phyloP scores from a whole-genome alignment of 192 early-diverging fungal genomes.

The Entomortierella parvispora region DNA sequence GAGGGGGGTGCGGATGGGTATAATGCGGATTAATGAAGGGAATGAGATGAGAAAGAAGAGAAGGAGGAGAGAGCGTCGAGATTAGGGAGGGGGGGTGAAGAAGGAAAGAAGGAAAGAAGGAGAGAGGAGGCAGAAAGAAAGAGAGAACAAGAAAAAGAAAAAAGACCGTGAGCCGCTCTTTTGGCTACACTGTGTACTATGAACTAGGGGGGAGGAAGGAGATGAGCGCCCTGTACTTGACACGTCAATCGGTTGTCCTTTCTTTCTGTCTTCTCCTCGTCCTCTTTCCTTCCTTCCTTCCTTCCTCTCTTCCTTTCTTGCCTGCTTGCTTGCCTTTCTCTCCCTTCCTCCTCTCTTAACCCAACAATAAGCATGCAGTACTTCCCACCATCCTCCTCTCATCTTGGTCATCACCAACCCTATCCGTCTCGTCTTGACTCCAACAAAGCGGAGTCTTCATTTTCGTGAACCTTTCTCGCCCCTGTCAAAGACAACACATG shows the following conservation, averaged over 20 bases:
- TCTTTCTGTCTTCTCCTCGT: not conserved
- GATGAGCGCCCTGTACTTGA: not conserved
- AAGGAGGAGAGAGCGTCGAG: not conserved
- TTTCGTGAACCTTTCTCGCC: too few relatives aligned
- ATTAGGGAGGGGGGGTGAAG: not conserved
- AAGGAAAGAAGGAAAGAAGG: not conserved
- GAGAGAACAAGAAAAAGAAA: not conserved
- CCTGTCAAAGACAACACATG: too few relatives aligned
- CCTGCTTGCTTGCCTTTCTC: too few relatives aligned
- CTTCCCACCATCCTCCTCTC: too few relatives aligned
- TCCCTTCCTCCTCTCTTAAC: too few relatives aligned
- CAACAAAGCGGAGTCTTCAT: too few relatives aligned
- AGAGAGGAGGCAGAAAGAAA: not conserved
- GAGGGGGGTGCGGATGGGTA: not conserved
- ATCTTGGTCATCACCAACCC: too few relatives aligned
- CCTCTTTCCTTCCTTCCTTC: not conserved
- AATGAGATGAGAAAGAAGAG: not conserved
- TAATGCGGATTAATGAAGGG: slow-evolving; percentile 7
- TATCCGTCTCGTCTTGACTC: too few relatives aligned
- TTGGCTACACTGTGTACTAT: not conserved
- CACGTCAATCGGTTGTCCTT: not conserved
- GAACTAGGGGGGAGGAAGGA: not conserved
- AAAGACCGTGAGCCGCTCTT: not conserved
- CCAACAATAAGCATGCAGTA: too few relatives aligned
- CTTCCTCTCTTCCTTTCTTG: not conserved